Evolutionary conservation across 1,284 basidiomycete species (phyloP).

Genomic region (Heterobasidion annosum): DNA sequence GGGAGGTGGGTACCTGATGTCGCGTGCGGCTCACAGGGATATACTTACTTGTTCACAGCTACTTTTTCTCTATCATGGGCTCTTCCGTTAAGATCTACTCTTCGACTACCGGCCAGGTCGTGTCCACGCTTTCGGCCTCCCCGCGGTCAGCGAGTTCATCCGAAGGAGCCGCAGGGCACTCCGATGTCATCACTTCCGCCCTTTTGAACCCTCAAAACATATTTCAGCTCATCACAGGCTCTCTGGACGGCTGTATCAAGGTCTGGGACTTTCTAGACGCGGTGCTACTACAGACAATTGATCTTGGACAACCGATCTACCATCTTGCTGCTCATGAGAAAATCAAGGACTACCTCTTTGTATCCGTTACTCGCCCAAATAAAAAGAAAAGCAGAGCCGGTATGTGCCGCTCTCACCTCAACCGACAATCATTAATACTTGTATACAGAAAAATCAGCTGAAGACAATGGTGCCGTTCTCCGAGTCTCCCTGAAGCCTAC

Average conservation of each 20-base stretch:
- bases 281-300: conserved; percentile 66
- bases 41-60: conserved; percentile 38
- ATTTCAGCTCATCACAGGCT: conserved; percentile 85
- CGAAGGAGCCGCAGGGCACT: conserved; percentile 34
- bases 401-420: conserved; percentile 20
- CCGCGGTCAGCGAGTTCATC: conserved; percentile 22
- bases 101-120: conserved; percentile 61
- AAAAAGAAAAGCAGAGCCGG: conserved; percentile 37
- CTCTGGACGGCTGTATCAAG: conserved; percentile 76
- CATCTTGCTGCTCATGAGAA: conserved; percentile 63
- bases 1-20: conserved; percentile 53
- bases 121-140: conserved; percentile 62
- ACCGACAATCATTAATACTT: conserved; percentile 1
- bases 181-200: conserved; percentile 64
- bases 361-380: conserved; percentile 45
- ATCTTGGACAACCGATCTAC: conserved; percentile 63
- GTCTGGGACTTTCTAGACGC: conserved; percentile 95
- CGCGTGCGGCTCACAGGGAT: background rate
- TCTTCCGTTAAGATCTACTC: conserved; percentile 79
- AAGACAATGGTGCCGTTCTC: conserved; percentile 48
- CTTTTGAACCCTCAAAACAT: conserved; percentile 80
- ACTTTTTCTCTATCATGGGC: conserved; percentile 80
- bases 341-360: conserved; percentile 63
- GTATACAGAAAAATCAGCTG: conserved; percentile 7
- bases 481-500: conserved; percentile 51